Percentiles rank a stretch among this genome's conserved stretches.
These are phyloP conservation scores for Glonium stellatum DNA, from an alignment of 495 filamentous ascomycete genomes.

Conservation along the genomic window DNA sequence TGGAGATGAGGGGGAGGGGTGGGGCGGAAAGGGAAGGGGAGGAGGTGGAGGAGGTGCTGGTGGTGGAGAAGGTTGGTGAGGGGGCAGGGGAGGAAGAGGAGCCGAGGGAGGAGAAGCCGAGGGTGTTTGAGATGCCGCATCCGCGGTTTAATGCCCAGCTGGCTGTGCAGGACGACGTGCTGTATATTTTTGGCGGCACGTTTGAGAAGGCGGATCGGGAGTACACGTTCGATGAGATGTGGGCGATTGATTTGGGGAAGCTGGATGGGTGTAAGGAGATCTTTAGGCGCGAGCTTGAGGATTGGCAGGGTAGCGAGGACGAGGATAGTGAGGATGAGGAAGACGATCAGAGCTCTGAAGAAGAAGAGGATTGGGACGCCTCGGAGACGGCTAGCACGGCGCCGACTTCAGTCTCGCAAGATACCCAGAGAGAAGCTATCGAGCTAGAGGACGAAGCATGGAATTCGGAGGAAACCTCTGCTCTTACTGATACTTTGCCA, in stretches of 20 bases:
- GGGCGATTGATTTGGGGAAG: slow-evolving; percentile 82
- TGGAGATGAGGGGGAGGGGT: slow-evolving; percentile 57
- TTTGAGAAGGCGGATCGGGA: slow-evolving; percentile 92
- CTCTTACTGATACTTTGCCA: slow-evolving; percentile 52
- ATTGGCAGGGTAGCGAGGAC: slow-evolving; percentile 62
- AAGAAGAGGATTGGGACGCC: slow-evolving; percentile 62
- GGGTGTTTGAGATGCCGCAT: slow-evolving; percentile 74
- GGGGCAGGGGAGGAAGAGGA: slow-evolving; percentile 47
- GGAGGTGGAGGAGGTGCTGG: slow-evolving; percentile 47
- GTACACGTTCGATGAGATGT: slow-evolving; percentile 90
- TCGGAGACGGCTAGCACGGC: slow-evolving; percentile 25
- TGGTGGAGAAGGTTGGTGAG: slow-evolving; percentile 38
- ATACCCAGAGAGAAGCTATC: slow-evolving; percentile 28
- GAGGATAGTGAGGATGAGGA: slow-evolving; percentile 43
- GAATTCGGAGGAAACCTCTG: slow-evolving; percentile 34
- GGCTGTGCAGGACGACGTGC: slow-evolving; percentile 80
- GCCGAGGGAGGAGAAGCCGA: slow-evolving; percentile 41
- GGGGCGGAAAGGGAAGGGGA: slow-evolving; percentile 74
- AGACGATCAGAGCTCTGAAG: slow-evolving; percentile 62
- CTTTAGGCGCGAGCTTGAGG: slow-evolving; percentile 74
- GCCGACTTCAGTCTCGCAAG: slow-evolving; percentile 24
- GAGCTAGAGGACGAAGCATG: slow-evolving; percentile 47
- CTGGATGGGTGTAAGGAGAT: slow-evolving; percentile 86
- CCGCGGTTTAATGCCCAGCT: slow-evolving; percentile 82
- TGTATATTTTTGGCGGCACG: slow-evolving; percentile 91